Evolutionary conservation across 768 basidiomycete genomes (phyloP).

Genomic region (Obba rivulosa): DNA sequence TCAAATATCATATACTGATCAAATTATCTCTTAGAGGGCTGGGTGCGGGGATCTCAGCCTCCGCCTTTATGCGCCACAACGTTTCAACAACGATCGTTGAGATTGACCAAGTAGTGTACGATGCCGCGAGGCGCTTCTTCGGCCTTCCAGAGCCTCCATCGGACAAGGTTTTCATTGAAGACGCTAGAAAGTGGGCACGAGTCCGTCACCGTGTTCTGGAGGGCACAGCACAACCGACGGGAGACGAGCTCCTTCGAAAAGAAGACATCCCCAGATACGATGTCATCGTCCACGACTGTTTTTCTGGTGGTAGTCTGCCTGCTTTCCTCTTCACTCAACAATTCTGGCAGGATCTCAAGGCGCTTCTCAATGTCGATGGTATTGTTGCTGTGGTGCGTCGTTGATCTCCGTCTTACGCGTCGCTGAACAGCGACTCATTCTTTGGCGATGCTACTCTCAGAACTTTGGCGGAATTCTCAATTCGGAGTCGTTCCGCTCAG

Average conservation of each 20-base stretch:
- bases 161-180: constrained; percentile 63
- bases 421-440: not conserved
- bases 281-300: constrained; percentile 85
- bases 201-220: constrained; percentile 30
- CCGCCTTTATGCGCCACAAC: constrained; percentile 63
- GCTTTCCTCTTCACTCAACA: constrained; percentile 77
- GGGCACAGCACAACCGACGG: constrained; percentile 8
- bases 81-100: constrained; percentile 83
- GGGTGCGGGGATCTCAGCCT: constrained; percentile 78
- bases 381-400: constrained; percentile 72
- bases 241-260: constrained; percentile 23
- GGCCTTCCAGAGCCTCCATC: constrained; percentile 63
- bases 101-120: constrained; percentile 87
- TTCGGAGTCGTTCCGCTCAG: constrained; percentile 57
- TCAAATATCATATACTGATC: not conserved
- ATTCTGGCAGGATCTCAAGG: constrained; percentile 73
- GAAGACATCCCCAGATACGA: constrained; percentile 38
- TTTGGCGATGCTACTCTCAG: constrained; percentile 31
- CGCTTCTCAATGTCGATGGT: constrained; percentile 61
- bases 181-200: constrained; percentile 68
- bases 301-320: constrained; percentile 91
- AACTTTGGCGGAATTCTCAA: constrained; percentile 77
- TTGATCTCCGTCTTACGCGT: not conserved
- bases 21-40: constrained; percentile 56
- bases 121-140: constrained; percentile 75